These are phyloP conservation scores for Pezizomycotina sp. DNA, from an alignment of 2,329 filamentous ascomycete genomes.

Conservation along the genomic window DNA sequence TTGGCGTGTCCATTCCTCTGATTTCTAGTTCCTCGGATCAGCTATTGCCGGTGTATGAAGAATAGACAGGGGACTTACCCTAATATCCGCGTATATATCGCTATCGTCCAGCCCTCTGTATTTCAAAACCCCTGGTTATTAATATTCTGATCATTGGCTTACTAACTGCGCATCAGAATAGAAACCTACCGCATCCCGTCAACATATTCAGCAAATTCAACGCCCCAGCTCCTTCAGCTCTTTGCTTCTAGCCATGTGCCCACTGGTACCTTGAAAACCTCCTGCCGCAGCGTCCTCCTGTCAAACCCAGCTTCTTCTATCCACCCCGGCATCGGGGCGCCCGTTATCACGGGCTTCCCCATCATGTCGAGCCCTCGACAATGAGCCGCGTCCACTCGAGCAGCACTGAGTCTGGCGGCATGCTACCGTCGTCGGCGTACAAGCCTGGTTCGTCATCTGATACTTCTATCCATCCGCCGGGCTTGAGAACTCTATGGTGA, in stretches of 20 bases:
- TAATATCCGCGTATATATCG: conserved; percentile 6
- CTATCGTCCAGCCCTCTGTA: conserved; percentile 6
- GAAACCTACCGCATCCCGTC: conserved; percentile 21
- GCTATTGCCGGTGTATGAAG: no score
- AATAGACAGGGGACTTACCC: no score
- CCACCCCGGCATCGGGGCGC: conserved; percentile 22
- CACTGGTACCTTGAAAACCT: conserved; percentile 39
- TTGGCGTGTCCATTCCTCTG: conserved; percentile 4
- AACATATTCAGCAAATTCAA: conserved; percentile 24
- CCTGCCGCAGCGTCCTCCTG: conserved; percentile 35
- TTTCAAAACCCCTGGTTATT: no score
- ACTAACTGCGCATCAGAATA: no score
- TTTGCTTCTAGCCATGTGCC: conserved; percentile 38
- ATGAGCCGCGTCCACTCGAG: conserved; percentile 17
- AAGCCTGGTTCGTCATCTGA: conserved; percentile 21
- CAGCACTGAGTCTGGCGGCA: conserved; percentile 10
- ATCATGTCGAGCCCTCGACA: conserved; percentile 5
- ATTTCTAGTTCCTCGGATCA: no score
- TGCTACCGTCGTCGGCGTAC: conserved; percentile 15
- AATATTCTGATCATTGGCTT: no score
- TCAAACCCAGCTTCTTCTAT: conserved; percentile 34
- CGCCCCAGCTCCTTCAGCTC: conserved; percentile 22
- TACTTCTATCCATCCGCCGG: conserved; percentile 35
- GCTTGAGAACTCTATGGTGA: conserved; percentile 28
- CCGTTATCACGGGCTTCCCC: conserved; percentile 16